Base-by-base conservation (phyloP, 1,284 basidiomycete genomes). In the Rhodotorula sp. region DNA sequence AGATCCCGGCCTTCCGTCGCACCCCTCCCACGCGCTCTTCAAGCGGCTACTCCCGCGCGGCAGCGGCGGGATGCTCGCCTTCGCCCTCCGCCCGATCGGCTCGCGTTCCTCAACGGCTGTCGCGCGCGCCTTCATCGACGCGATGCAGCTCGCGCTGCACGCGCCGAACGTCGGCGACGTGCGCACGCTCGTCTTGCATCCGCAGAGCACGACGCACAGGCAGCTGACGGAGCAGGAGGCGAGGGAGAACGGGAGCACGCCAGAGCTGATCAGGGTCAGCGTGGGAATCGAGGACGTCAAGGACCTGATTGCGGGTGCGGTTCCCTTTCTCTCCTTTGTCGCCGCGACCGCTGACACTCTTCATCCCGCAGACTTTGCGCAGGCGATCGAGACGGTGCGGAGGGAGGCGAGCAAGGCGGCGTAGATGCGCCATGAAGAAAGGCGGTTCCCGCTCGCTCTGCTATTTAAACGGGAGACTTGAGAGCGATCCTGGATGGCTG, bases 201-300 rank as follows among this genome's bases (percentile, higher is more conserved):
- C 76, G 8, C 59, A 62, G 15, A 86, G 88, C 58, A 94, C 93
- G 32, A 94, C 92, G 1, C 92, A 94, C 81, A 85, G 89, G 70
- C 92, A 94, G 82, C 84, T 93, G 68, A 85, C 84, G 5, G 84
- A 84, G 37, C 87, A 87, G 70, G 70, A 74, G 53, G 65, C 69
- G 80, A 59, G 85, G 36, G 80, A 84, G 2, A 85, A 89, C 3
- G 93, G 92, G 37, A 91, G 94, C 22, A 90, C 89, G 21, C 87
- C 88, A 46, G 91, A 93, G 80, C 82, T 92, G 64, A 90, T 94
- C 78, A 86, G 91, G 73, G 88, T 92, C 79, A 77, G 88, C 13
- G 88, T 89, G 50, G 92, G 93, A 27, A 91, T 91, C 73, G 92
- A 95, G 82, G 88, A 88, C 75, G 91, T 92, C 78, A 84, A 85